Conservation (phyloP, 768 basidiomycete species). For the Erythrobasidium yunnanense region DNA sequence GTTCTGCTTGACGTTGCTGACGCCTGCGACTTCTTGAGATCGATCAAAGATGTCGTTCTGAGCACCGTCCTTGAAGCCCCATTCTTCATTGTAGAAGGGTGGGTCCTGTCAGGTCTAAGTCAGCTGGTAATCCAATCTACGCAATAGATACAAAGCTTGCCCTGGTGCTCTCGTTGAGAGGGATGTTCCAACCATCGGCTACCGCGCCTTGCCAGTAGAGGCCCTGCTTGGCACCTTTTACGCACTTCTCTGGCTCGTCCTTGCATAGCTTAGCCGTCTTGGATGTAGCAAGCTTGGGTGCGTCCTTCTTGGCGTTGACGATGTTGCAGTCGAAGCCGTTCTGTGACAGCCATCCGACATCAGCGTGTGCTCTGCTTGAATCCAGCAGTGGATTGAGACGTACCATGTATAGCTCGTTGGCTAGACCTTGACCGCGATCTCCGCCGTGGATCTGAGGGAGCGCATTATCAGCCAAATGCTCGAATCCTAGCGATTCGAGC, state of each 20-base stretch:
- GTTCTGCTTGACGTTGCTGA: background rate
- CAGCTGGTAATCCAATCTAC: background rate
- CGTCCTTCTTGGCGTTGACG: slow-evolving; percentile 11
- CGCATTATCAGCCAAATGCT: background rate
- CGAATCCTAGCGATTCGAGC: background rate
- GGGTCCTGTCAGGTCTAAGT: slow-evolving; percentile 25
- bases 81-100: slow-evolving; percentile 53
- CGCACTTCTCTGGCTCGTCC: slow-evolving; percentile 7
- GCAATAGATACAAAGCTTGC: background rate
- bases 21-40: background rate
- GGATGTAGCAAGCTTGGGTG: background rate
- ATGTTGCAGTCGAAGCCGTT: slow-evolving; percentile 29
- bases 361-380: background rate
- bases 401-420: slow-evolving; percentile 20
- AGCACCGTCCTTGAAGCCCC: slow-evolving; percentile 61
- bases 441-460: background rate
- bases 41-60: slow-evolving; percentile 59
- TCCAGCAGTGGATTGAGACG: background rate
- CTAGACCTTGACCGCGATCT: background rate
- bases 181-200: slow-evolving; percentile 22
- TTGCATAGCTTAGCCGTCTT: background rate
- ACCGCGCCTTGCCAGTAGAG: slow-evolving; percentile 19
- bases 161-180: background rate
- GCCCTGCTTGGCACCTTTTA: slow-evolving; percentile 19
- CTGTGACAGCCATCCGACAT: background rate